Base-by-base conservation (phyloP, 1,139 yeast species). In the Blastobotrys persicus region DNA sequence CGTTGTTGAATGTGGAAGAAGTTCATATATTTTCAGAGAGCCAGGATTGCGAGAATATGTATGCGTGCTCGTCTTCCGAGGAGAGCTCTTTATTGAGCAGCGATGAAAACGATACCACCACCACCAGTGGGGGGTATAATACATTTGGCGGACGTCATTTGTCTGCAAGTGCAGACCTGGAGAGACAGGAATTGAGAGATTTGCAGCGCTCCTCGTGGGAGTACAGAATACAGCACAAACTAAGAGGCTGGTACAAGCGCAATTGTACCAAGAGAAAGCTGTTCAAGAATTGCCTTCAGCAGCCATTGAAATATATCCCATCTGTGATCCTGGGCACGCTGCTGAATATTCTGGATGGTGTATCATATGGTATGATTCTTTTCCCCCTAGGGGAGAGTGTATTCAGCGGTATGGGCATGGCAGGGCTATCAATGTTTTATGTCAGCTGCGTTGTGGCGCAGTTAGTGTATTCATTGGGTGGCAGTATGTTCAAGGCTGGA, bases 351-450 rank as follows among this genome's bases (percentile, higher is more conserved):
- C 76, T 92, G 48, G 98, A 92, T 68, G 98, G 96, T 0, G 75
- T 92, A 46, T 88, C 96, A 0, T 92, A 92, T 65, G 98, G 98
- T 43, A 91, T 92, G 97, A 91, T 92, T 62, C 81, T 92, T 74
- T 92, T 92, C 70, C 98, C 98, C 0, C 76, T 91, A 28, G 83
- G 95, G 39, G 91, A 85, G 55, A 78, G 89, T 0, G 67, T 85
- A 0, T 92, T 92, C 64, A 73, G 89, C 1, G 72, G 77, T 11
- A 71, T 92, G 62, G 98, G 94, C 0, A 89, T 97, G 0, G 80
- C 88, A 0, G 98, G 98, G 0, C 68, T 92, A 38, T 86, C 97
- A 2, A 88, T 92, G 95, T 92, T 92, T 66, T 92, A 92, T 68
- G 78, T 92, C 42, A 87, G 96, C 5, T 87, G 96, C 46, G 78